Evolutionary conservation across 495 filamentous ascomycete genomes (phyloP).

Genomic region (Penicillium goetzii): DNA sequence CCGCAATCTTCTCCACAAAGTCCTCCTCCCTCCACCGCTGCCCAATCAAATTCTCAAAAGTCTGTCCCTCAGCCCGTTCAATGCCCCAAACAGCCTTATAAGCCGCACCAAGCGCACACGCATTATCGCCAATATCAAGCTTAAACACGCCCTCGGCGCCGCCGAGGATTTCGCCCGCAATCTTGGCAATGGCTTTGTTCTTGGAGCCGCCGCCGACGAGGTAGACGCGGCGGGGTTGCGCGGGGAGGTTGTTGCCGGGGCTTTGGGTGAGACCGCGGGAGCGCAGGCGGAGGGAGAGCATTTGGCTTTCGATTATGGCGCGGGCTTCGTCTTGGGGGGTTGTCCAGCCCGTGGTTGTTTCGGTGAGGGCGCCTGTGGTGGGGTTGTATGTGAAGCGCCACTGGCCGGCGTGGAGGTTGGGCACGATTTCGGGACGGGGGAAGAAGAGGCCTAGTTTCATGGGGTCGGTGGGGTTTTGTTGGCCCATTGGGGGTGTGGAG

Average conservation of each 20-base stretch:
- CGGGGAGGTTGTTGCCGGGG: constrained; percentile 59
- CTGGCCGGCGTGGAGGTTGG: constrained; percentile 78
- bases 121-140: constrained; percentile 94
- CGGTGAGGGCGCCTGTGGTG: constrained; percentile 43
- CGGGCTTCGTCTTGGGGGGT: constrained; percentile 71
- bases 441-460: constrained; percentile 92
- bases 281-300: constrained; percentile 85
- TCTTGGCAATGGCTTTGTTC: constrained; percentile 81
- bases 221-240: constrained; percentile 88
- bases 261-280: constrained; percentile 71
- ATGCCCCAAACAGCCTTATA: constrained; percentile 95
- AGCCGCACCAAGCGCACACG: constrained; percentile 92
- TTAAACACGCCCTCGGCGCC: constrained; percentile 86
- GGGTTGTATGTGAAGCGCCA: constrained; percentile 77
- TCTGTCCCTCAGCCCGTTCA: constrained; percentile 68
- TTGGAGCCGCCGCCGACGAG: constrained; percentile 88
- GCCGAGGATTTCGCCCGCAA: constrained; percentile 85
- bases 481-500: constrained; percentile 68
- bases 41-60: constrained; percentile 85
- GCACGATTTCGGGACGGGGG: constrained; percentile 92
- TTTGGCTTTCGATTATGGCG: constrained; percentile 90
- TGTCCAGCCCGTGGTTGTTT: constrained; percentile 53
- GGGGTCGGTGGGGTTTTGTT: constrained; percentile 51
- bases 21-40: constrained; percentile 82
- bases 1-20: constrained; percentile 77